Percentiles rank a stretch among this genome's conserved stretches.
Evolutionary conservation across 2,329 filamentous ascomycete genomes (phyloP).

Genomic region (Talaromyces sp.): DNA sequence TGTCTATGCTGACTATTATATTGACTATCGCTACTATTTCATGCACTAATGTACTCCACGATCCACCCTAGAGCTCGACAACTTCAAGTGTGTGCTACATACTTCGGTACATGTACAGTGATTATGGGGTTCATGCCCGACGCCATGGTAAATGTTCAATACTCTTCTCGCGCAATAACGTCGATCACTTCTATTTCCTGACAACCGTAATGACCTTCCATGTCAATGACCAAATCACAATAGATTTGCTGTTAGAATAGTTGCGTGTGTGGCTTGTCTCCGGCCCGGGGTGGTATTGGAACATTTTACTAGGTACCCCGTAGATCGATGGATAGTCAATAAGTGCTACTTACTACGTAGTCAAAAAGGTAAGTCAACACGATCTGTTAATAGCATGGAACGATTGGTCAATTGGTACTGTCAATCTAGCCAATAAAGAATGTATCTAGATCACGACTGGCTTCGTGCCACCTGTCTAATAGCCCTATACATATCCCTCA

Average conservation of each 20-base stretch:
- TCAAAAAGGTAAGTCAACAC: background rate
- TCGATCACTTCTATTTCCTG: background rate
- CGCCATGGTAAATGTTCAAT: background rate
- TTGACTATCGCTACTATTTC: no score
- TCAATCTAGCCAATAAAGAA: background rate
- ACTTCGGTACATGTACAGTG: background rate
- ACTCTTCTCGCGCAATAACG: background rate
- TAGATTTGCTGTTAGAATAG: background rate
- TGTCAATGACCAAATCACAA: background rate
- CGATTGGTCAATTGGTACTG: background rate
- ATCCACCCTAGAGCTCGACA: background rate
- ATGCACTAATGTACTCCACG: conserved; percentile 16
- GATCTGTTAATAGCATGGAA: background rate
- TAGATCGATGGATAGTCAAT: background rate
- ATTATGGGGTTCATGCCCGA: background rate
- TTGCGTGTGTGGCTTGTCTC: background rate
- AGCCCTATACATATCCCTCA: background rate
- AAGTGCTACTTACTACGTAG: background rate
- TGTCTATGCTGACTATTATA: no score
- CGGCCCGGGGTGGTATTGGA: background rate
- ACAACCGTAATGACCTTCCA: background rate
- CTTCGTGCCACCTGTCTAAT: background rate
- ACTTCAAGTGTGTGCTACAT: background rate
- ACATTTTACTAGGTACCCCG: background rate
- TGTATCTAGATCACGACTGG: background rate